Base-by-base conservation (phyloP, 2,329 filamentous ascomycete species). In the Helotiales sp. region DNA sequence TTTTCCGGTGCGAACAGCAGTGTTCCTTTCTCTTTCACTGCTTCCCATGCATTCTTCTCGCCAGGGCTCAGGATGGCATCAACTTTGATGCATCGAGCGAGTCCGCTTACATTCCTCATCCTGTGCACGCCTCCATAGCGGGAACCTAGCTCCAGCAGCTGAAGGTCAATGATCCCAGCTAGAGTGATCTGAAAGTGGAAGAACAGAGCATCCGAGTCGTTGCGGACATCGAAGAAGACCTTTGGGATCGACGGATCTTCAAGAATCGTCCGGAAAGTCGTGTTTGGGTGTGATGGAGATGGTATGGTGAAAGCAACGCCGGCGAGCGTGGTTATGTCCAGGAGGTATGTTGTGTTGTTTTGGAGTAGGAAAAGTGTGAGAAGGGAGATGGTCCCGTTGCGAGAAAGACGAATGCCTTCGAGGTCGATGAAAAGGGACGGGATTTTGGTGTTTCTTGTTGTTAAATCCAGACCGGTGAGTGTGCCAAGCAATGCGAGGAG, bases 171-270 rank as follows among this genome's bases (percentile, higher is more conserved):
- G 10, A 88, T 72, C 0, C 84, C 82, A 0, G 70, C 66, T 0
- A 89, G 71, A 0, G 64, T 26, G 67, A 89, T 78, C 0, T 72
- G 47, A 68, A 77, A 87, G 37, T 80, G 82, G 52, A 50, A 73
- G 71, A 79, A 86, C 0, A 89, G 75, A 0, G 86, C 85, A 70
- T 88, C 83, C 0, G 86, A 85, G 70, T 88, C 85, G 69, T 84
- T 85, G 2, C 86, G 83, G 17, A 89, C 79, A 67, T 89, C 86
- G 71, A 87, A 89, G 67, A 89, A 81, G 32, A 84, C 82, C 69
- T 89, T 88, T 0, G 77, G 75, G 17, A 84, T 81, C 0, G 55
- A 8, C 0, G 68, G 6, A 0, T 78, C 80, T 73, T 88, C 82
- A 0, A 88, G 74, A 10, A 88, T 79, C 0, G 57, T 52, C 67